These are phyloP conservation scores for Spizellomyces punctatus DNA, from an alignment of 192 early-diverging fungal species.

Conservation along the genomic window DNA sequence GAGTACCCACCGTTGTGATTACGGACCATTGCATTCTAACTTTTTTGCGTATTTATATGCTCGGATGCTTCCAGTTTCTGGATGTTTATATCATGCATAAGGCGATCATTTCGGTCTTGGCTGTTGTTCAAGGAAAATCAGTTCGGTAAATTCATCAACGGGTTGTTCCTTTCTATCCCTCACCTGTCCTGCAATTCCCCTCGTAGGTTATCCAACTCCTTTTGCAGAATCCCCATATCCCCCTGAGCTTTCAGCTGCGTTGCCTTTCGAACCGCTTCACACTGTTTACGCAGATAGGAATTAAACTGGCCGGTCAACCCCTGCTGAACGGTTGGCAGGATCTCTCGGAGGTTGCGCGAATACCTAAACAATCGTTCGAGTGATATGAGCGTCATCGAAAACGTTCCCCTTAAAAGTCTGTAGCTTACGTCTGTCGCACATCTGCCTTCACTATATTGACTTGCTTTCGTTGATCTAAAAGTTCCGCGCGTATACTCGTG, in stretches of 20 bases:
- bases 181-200: constrained; percentile 24
- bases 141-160: not conserved
- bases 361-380: not conserved
- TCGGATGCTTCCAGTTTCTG: constrained; percentile 9
- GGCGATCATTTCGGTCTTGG: constrained; percentile 6
- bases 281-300: not conserved
- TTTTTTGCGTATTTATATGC: constrained; percentile 30
- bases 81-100: not conserved
- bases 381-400: not conserved
- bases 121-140: not conserved
- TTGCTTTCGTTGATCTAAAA: constrained; percentile 21
- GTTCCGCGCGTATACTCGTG: constrained; percentile 20
- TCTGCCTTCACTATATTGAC: constrained; percentile 19
- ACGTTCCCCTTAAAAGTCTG: not conserved
- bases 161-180: not conserved
- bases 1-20: not conserved
- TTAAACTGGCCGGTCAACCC: not conserved
- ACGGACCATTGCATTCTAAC: not conserved
- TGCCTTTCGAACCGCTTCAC: not conserved
- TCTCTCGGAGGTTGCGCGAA: not conserved
- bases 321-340: constrained; percentile 11
- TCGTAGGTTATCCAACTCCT: constrained; percentile 17
- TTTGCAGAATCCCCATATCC: constrained; percentile 20
- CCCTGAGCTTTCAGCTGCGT: constrained; percentile 9
- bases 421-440: constrained; percentile 17